Percentiles rank a stretch among this genome's conserved stretches.
Conservation (phyloP, 2,329 filamentous ascomycete species). For the Paecilomyces sp. region DNA sequence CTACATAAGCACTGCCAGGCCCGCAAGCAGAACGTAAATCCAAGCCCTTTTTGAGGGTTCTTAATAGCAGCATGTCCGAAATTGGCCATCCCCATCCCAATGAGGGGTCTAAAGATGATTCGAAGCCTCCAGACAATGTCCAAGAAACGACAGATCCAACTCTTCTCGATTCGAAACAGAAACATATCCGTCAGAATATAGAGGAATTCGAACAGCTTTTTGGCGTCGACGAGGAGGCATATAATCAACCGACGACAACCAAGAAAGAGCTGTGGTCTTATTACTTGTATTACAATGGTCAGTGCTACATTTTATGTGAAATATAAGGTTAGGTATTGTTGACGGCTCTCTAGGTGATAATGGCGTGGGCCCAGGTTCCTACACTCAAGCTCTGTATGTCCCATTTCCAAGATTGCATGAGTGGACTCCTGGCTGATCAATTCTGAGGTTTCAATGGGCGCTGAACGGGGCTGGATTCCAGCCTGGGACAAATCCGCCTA, state of each 20-base stretch:
- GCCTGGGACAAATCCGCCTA: constrained; percentile 24
- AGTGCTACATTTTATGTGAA: not conserved
- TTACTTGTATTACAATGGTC: constrained; percentile 39
- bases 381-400: constrained; percentile 31
- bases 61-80: not conserved
- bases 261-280: constrained; percentile 37
- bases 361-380: constrained; percentile 35
- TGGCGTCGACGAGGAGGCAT: constrained; percentile 26
- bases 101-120: not conserved
- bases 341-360: constrained; percentile 26
- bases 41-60: not conserved
- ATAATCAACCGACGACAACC: constrained; percentile 33
- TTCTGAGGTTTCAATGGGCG: constrained; percentile 33
- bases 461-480: constrained; percentile 31
- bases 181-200: constrained; percentile 14
- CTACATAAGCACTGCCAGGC: not conserved
- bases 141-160: not conserved
- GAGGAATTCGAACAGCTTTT: constrained; percentile 30
- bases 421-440: not conserved
- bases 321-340: not conserved
- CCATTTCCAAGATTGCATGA: not conserved
- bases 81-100: not conserved
- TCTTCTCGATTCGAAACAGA: constrained; percentile 3
- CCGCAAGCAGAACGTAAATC: not conserved
- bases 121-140: not conserved